Conservation (phyloP, 2,329 filamentous ascomycete species). For the Cytospora mali region DNA sequence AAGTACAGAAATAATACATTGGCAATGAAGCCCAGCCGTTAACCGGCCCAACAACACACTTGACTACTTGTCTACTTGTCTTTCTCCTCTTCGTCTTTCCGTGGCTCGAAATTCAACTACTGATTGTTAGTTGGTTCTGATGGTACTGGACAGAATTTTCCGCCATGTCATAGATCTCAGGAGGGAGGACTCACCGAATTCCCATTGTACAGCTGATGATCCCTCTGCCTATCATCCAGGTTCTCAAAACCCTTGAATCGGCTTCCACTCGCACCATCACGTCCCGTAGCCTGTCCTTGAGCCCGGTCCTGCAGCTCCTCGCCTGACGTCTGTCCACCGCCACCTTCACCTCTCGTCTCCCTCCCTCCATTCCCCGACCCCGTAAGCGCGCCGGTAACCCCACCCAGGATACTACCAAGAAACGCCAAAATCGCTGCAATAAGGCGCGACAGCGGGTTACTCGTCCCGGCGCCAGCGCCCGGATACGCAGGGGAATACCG, state of each 20-base stretch:
- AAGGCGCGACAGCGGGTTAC: slow-evolving; percentile 36
- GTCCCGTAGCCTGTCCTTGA: slow-evolving; percentile 35
- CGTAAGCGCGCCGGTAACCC: slow-evolving; percentile 24
- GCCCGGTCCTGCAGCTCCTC: slow-evolving; percentile 11
- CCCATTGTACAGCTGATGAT: slow-evolving; percentile 84
- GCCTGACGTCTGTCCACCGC: slow-evolving; percentile 1
- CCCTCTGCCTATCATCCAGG: slow-evolving; percentile 54
- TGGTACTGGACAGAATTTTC: neutral
- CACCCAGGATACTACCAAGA: slow-evolving; percentile 21
- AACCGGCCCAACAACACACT: neutral
- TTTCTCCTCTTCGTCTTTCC: slow-evolving; percentile 58
- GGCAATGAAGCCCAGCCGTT: neutral
- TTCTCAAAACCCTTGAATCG: slow-evolving; percentile 55
- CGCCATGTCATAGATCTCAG: neutral
- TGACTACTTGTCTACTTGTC: slow-evolving; percentile 25
- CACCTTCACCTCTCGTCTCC: neutral
- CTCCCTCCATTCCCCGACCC: slow-evolving; percentile 17
- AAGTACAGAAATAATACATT: slow-evolving; percentile 14
- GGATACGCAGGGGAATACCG: slow-evolving; percentile 47
- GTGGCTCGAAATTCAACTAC: slow-evolving; percentile 71
- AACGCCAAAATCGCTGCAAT: slow-evolving; percentile 33
- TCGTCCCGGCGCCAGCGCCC: slow-evolving; percentile 30
- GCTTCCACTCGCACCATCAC: slow-evolving; percentile 21
- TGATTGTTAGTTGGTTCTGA: slow-evolving; percentile 40
- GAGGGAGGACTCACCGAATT: slow-evolving; percentile 68